These are phyloP conservation scores for Phyllachora maydis DNA, from an alignment of 2,329 filamentous ascomycete genomes.

Conservation along the genomic window DNA sequence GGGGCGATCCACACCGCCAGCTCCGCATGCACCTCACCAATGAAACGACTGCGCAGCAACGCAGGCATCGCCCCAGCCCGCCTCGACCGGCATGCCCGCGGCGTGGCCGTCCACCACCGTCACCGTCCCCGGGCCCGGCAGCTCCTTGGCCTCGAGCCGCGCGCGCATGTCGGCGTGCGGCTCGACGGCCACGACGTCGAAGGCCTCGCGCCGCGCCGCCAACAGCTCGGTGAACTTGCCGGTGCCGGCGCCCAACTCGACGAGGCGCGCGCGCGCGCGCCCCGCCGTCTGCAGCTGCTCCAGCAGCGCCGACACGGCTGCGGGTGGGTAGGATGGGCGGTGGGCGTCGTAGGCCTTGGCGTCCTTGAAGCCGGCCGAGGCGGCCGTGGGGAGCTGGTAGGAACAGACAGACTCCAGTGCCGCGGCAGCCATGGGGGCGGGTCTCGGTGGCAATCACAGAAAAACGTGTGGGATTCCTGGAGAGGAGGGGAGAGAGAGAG, in stretches of 20 bases:
- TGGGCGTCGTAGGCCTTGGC: conserved; percentile 44
- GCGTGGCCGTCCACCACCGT: conserved; percentile 35
- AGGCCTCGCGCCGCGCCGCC: conserved; percentile 34
- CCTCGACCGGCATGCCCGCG: conserved; percentile 28
- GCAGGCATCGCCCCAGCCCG: conserved; percentile 41
- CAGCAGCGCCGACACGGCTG: conserved; percentile 37
- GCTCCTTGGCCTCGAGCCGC: conserved; percentile 33
- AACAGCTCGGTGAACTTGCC: conserved; percentile 19
- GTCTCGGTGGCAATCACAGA: no score
- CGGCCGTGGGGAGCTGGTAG: conserved; percentile 10
- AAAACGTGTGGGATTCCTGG: no score
- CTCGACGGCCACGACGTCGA: conserved; percentile 30
- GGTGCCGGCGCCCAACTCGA: conserved; percentile 13
- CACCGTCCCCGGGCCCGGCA: conserved; percentile 34
- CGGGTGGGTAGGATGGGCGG: conserved; percentile 43
- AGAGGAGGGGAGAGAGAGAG: no score
- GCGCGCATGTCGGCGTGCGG: conserved; percentile 43
- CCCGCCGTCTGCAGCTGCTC: conserved; percentile 27
- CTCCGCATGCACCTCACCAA: conserved; percentile 20
- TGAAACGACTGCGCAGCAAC: conserved; percentile 45
- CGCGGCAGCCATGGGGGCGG: no score
- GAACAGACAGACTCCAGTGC: no score
- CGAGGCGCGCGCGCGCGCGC: conserved; percentile 16
- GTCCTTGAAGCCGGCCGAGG: conserved; percentile 40
- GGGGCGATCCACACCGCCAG: background rate